phyloP scores from a whole-genome alignment of 2,329 filamentous ascomycete genomes.

The Fusarium sp. region DNA sequence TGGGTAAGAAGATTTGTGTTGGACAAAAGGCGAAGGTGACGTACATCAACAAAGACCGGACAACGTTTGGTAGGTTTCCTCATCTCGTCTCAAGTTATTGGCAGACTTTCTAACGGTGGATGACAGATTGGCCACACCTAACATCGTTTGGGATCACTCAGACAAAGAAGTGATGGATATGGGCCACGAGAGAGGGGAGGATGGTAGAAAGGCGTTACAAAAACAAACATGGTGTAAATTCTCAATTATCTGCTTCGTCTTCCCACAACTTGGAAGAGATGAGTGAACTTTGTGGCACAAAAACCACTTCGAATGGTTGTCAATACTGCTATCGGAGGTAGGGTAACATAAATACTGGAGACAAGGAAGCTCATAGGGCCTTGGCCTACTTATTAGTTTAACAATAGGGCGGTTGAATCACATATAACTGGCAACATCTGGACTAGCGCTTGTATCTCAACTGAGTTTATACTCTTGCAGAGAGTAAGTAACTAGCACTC shows the following conservation, averaged over 20 bases:
- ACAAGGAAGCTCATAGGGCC: not conserved
- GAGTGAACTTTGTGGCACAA: not conserved
- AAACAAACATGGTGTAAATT: not conserved
- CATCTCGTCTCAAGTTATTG: rapidly evolving
- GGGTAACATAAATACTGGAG: not conserved
- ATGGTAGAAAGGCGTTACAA: not conserved
- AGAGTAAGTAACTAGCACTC: too few relatives aligned
- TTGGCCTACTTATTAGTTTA: not conserved
- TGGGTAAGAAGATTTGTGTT: constrained; percentile 3
- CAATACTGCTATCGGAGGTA: not conserved
- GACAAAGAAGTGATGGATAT: not conserved
- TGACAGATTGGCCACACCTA: constrained; percentile 36
- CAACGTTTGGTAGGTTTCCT: constrained; percentile 30
- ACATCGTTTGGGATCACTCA: constrained; percentile 21
- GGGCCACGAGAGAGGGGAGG: not conserved
- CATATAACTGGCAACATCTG: not conserved
- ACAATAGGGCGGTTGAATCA: not conserved
- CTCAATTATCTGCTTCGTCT: not conserved
- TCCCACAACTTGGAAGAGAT: not conserved
- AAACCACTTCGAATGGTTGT: not conserved
- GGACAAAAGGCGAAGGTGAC: constrained; percentile 31
- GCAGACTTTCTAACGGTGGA: not conserved
- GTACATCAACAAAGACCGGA: constrained; percentile 24
- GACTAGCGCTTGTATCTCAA: not conserved
- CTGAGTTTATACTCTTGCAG: too few relatives aligned